These are phyloP conservation scores for Starmerella apicola DNA, from an alignment of 805 yeast species.

Conservation along the genomic window DNA sequence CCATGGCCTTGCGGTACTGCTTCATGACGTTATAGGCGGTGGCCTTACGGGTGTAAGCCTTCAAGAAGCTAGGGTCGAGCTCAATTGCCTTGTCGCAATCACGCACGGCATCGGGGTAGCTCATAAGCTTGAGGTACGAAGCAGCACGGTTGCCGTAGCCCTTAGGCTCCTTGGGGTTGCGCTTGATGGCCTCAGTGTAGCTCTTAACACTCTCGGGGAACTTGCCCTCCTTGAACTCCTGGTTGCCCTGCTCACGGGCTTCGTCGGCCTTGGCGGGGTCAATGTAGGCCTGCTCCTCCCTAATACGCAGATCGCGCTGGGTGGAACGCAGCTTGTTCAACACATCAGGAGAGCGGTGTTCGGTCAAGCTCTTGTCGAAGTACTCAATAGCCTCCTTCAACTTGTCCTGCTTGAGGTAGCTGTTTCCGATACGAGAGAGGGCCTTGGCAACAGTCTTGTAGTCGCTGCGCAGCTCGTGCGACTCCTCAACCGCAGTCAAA, in stretches of 20 bases:
- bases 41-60: slow-evolving; percentile 96
- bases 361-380: slow-evolving; percentile 87
- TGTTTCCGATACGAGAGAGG: slow-evolving; percentile 78
- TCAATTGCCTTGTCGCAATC: slow-evolving; percentile 87
- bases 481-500: slow-evolving; percentile 71
- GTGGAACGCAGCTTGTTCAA: slow-evolving; percentile 74
- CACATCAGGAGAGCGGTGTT: slow-evolving; percentile 92
- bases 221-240: slow-evolving; percentile 74
- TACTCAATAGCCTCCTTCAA: slow-evolving; percentile 57
- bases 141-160: slow-evolving; percentile 99
- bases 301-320: slow-evolving; percentile 71
- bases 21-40: slow-evolving; percentile 83
- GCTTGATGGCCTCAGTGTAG: slow-evolving; percentile 88
- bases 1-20: slow-evolving; percentile 70
- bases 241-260: slow-evolving; percentile 88
- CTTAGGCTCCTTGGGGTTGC: slow-evolving; percentile 94
- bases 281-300: slow-evolving; percentile 66
- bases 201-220: slow-evolving; percentile 96
- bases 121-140: slow-evolving; percentile 82
- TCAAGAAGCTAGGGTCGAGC: slow-evolving; percentile 75
- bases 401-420: slow-evolving; percentile 64
- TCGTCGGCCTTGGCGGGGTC: slow-evolving; percentile 90
- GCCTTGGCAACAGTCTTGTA: slow-evolving; percentile 87
- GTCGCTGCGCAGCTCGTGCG: slow-evolving; percentile 82
- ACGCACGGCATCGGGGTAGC: slow-evolving; percentile 90